A percentile compares a stretch with the other conserved stretches of the same genome.
Evolutionary conservation across 139 green algal genomes (phyloP).

Genomic region (Chlamydomonas applanata): DNA sequence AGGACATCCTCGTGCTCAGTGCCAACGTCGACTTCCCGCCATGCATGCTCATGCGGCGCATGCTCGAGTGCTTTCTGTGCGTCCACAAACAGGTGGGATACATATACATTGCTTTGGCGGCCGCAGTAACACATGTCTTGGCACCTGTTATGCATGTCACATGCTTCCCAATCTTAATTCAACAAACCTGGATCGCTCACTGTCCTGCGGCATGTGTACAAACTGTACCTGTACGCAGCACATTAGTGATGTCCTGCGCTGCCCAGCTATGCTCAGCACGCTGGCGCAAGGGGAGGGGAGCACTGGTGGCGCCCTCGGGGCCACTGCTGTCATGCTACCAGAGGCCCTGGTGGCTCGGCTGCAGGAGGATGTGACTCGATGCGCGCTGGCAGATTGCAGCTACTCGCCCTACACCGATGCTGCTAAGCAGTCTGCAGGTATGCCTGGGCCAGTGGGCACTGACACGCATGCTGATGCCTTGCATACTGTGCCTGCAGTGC

Average conservation of each 20-base stretch:
- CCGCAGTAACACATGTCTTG: too few relatives aligned
- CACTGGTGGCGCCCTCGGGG: too few relatives aligned
- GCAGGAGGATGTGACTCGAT: constrained; percentile 40
- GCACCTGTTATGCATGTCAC: too few relatives aligned
- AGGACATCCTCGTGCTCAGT: constrained; percentile 64
- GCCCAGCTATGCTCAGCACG: constrained; percentile 8
- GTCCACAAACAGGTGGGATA: constrained; percentile 19
- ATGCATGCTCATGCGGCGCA: constrained; percentile 66
- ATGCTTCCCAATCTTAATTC: neutral
- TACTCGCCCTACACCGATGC: constrained; percentile 62
- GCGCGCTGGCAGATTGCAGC: constrained; percentile 48
- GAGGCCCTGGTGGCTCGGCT: constrained; percentile 41
- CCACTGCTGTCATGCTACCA: too few relatives aligned
- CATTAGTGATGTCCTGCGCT: constrained; percentile 41
- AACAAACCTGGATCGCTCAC: neutral
- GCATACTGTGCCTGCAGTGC: too few relatives aligned
- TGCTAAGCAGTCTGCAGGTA: constrained; percentile 45
- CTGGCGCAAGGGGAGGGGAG: neutral
- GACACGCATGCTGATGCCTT: too few relatives aligned
- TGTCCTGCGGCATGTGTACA: constrained; percentile 1
- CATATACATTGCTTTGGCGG: too few relatives aligned
- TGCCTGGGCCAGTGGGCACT: too few relatives aligned
- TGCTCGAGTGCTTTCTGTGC: constrained; percentile 43
- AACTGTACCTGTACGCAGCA: constrained; percentile 6
- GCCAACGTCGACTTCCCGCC: constrained; percentile 65